Evolutionary conservation across 352 stramenopile species (phyloP).

Genomic region (Stephanocyclus meneghinianus): DNA sequence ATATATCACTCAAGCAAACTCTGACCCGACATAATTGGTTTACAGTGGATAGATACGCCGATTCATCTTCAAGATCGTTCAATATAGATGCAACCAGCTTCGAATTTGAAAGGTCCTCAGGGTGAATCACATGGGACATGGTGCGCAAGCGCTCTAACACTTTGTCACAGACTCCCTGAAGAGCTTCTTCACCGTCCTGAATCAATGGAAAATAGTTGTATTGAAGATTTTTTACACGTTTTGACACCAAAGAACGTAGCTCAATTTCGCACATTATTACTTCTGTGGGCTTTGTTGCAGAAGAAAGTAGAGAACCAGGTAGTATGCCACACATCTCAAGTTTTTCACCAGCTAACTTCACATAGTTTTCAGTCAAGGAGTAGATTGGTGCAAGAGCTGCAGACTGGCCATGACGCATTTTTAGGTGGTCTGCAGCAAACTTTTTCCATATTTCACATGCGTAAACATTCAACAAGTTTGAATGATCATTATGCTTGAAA

Average conservation of each 20-base stretch:
- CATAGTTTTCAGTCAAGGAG: constrained; percentile 17
- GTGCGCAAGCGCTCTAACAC: constrained; percentile 12
- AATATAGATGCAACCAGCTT: constrained; percentile 18
- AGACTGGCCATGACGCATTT: not conserved
- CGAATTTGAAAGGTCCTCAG: constrained; percentile 1
- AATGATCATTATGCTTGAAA: not conserved
- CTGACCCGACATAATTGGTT: constrained; percentile 22
- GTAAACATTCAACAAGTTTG: constrained; percentile 1
- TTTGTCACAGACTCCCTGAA: constrained; percentile 11
- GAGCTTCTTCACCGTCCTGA: not conserved
- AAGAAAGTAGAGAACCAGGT: not conserved
- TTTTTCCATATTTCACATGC: not conserved
- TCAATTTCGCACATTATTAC: not conserved
- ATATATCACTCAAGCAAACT: constrained; percentile 14
- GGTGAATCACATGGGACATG: not conserved
- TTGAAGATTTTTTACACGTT: constrained; percentile 11
- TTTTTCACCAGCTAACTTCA: constrained; percentile 4
- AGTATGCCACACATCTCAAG: not conserved
- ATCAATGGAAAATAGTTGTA: constrained; percentile 30
- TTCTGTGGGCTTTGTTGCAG: not conserved
- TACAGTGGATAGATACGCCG: constrained; percentile 19
- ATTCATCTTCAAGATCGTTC: constrained; percentile 28
- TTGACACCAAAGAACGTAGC: not conserved
- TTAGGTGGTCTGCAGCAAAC: constrained; percentile 6
- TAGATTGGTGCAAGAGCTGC: constrained; percentile 10